A percentile compares a stretch with the other conserved stretches of the same genome.
Evolutionary conservation across 2,329 filamentous ascomycete genomes (phyloP).

Genomic region (Cladosporium austrohemisphaericum): DNA sequence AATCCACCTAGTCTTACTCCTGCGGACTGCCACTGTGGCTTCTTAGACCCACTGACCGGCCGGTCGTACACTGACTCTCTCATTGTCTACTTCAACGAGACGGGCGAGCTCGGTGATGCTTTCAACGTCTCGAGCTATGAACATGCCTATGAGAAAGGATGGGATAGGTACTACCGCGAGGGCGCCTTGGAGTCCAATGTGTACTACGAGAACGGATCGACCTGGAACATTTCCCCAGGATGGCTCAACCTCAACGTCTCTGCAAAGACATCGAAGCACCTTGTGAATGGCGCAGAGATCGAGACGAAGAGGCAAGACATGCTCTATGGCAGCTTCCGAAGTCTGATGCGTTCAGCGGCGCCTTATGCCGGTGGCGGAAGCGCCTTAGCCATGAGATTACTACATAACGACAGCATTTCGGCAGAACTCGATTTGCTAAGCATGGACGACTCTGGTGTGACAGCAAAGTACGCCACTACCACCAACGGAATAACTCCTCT

Average conservation of each 20-base stretch:
- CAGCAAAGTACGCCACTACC: conserved; percentile 40
- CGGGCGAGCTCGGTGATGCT: conserved; percentile 31
- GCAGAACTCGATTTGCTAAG: conserved; percentile 46
- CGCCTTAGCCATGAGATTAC: conserved; percentile 45
- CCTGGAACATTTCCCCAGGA: conserved; percentile 19
- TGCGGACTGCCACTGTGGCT: conserved; percentile 45
- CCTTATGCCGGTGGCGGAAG: conserved; percentile 36
- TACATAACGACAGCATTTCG: conserved; percentile 44
- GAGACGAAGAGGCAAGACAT: conserved; percentile 45
- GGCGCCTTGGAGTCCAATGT: conserved; percentile 42
- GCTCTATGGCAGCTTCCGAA: conserved; percentile 46
- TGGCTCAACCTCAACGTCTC: conserved; percentile 37
- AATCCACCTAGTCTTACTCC: background rate
- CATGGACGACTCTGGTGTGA: conserved; percentile 35
- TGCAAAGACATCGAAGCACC: conserved; percentile 33
- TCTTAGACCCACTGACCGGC: conserved; percentile 38
- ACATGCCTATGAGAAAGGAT: conserved; percentile 46
- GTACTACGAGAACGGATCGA: conserved; percentile 31
- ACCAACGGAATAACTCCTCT: conserved; percentile 39
- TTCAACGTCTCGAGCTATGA: conserved; percentile 41
- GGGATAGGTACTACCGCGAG: conserved; percentile 44
- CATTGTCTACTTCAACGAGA: conserved; percentile 52
- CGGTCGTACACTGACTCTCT: conserved; percentile 46
- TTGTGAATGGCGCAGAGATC: conserved; percentile 44
- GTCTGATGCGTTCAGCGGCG: conserved; percentile 40